Evolutionary conservation across 116 monocot genomes (phyloP).

Genomic region (Trichopus zeylanicus): DNA sequence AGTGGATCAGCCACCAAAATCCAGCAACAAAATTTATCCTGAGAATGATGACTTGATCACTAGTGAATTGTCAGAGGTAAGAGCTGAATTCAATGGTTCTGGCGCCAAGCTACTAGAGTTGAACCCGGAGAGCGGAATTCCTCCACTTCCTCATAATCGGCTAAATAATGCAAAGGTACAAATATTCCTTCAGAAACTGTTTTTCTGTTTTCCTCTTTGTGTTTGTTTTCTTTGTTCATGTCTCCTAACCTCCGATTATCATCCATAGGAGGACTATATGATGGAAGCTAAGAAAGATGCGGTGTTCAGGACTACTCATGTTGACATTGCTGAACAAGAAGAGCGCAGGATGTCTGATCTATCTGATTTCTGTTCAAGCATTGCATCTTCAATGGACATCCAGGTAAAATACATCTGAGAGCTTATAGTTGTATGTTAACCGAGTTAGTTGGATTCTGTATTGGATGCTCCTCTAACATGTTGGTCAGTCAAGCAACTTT

Average conservation of each 20-base stretch:
- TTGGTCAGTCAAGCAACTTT: too few species aligned
- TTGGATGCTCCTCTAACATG: too few species aligned
- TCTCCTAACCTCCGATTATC: background rate
- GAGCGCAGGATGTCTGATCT: constrained; percentile 92
- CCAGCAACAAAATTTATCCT: background rate
- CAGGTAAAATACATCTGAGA: constrained; percentile 33
- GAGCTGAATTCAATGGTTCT: too few species aligned
- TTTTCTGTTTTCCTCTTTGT: background rate
- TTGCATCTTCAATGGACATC: constrained; percentile 63
- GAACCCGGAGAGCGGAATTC: constrained; percentile 15
- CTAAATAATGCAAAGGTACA: constrained; percentile 23
- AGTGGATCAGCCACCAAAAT: constrained; percentile 19
- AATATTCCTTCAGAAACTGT: background rate
- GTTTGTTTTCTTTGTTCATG: background rate
- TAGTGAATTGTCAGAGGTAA: too few species aligned
- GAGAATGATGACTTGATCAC: constrained; percentile 4
- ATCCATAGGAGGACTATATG: constrained; percentile 21
- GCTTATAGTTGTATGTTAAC: too few species aligned
- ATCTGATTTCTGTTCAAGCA: constrained; percentile 76
- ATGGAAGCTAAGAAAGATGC: constrained; percentile 22
- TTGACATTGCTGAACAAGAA: constrained; percentile 41
- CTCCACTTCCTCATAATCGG: constrained; percentile 13
- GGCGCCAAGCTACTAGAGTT: constrained; percentile 14
- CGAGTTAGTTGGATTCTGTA: too few species aligned
- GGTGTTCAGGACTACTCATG: constrained; percentile 6